phyloP scores from a whole-genome alignment of 129 eudicot genomes.

The Lonicera japonica region DNA sequence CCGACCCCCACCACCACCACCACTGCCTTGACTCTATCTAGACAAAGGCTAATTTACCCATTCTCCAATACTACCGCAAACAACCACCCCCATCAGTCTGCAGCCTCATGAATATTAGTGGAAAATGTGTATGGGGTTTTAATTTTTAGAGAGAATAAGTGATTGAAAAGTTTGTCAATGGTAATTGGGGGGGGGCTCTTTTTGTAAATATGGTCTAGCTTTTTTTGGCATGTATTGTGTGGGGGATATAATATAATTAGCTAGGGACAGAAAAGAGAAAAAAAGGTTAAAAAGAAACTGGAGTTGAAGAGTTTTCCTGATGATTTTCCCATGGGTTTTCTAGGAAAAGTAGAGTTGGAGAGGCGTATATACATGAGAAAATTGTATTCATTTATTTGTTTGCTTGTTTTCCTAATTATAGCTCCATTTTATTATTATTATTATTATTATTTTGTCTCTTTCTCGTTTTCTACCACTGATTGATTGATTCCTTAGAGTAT shows the following conservation, averaged over 20 bases:
- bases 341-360: too few relatives aligned
- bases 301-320: too few relatives aligned
- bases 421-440: too few relatives aligned
- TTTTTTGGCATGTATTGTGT: background rate
- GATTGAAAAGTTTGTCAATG: background rate
- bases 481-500: too few relatives aligned
- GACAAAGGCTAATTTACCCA: slow-evolving; percentile 30
- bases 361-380: too few relatives aligned
- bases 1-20: slow-evolving; percentile 16
- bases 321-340: too few relatives aligned
- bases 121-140: background rate
- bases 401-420: too few relatives aligned
- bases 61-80: slow-evolving; percentile 19
- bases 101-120: slow-evolving; percentile 40
- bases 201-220: background rate
- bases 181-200: background rate
- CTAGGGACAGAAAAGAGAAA: background rate
- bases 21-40: slow-evolving; percentile 20
- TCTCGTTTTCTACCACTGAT: too few relatives aligned
- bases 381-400: too few relatives aligned
- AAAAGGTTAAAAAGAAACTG: background rate
- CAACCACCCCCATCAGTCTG: slow-evolving; percentile 42
- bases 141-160: background rate
- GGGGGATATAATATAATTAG: background rate
- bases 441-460: too few relatives aligned